Base-by-base conservation (phyloP, 441 rosid genomes). In the Adansonia madagascariensis region DNA sequence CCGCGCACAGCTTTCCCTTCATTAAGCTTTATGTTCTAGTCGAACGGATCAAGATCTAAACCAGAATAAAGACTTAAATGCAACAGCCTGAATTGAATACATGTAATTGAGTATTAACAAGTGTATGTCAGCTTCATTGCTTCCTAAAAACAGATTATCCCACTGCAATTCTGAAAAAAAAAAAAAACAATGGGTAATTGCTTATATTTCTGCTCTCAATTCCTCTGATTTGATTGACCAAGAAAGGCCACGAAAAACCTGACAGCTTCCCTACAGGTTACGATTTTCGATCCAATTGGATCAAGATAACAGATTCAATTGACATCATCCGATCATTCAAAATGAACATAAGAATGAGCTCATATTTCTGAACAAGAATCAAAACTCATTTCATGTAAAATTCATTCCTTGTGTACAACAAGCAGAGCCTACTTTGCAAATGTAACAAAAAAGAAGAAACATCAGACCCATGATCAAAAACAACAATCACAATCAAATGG, bases 401-500 rank as follows among this genome's bases (percentile, higher is more conserved):
- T 59, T 59, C 63, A 61, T 61, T 61, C 7, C n/a, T 61, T 11
- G 65, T 61, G 17, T 61, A 61, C 41, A 61, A 61, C 41, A 61
- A 27, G 43, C 41, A 61, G 63, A 8, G 67, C 44, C 65, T 61
- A n/a, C 17, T 24, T 49, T 47, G 59, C 24, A 8, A 63, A 63
- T 49, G 11, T 10, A 22, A 73, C 69, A 31, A 47, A 75, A 8
- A 2, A 0, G 1, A 24, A 11, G 0, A 0, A 41, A 41, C 15
- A 44, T 8, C 39, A 24, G 24, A 56, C 57, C 6, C 3, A 41
- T 41, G 14, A 55, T 85, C 87, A 90, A 77, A 89, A 88, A 83
- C 97, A 92, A 82, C 97, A 92, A 14, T 85, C 79, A 84, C 97
- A 91, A 73, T 90, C 92, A 82, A 93, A 95, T 10, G 96, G 97